Conservation (phyloP, 2,329 filamentous ascomycete species). For the Chrysoporthe austroafricana region DNA sequence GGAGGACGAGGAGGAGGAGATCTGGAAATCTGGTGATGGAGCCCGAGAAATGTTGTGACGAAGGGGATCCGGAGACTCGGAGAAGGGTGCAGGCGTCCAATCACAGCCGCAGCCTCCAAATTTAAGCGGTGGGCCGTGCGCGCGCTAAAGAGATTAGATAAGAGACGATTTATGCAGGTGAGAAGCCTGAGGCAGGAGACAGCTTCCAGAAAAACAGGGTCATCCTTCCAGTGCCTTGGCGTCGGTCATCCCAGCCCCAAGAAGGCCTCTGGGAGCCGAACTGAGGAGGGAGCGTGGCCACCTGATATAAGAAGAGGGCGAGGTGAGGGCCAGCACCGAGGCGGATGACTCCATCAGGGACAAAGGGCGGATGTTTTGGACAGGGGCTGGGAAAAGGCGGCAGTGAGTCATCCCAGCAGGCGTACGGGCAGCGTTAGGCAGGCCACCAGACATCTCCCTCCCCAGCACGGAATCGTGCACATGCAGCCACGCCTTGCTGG, state of each 20-base stretch:
- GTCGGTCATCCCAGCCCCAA: background rate
- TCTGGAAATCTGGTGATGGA: background rate
- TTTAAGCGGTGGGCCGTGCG: background rate
- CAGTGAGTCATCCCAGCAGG: conserved; percentile 2
- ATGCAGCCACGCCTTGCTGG: background rate
- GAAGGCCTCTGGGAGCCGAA: background rate
- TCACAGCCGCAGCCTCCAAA: background rate
- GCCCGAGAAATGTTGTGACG: background rate
- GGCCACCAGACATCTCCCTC: background rate
- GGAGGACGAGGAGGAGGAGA: background rate
- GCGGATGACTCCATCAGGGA: conserved; percentile 6
- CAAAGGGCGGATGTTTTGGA: background rate
- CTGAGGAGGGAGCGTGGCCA: conserved; percentile 6
- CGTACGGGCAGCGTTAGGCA: background rate
- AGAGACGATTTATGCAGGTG: background rate
- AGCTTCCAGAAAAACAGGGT: conserved; percentile 9
- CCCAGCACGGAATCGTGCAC: background rate
- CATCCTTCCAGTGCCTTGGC: background rate
- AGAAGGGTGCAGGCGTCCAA: background rate
- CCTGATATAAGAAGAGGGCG: conserved; percentile 12
- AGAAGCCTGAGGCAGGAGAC: background rate
- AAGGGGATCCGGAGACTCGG: background rate
- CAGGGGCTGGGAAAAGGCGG: background rate
- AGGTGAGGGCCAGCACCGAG: background rate
- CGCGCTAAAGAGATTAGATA: background rate